These are phyloP conservation scores for Talaromyces islandicus DNA, from an alignment of 2,329 filamentous ascomycete genomes.

Conservation along the genomic window DNA sequence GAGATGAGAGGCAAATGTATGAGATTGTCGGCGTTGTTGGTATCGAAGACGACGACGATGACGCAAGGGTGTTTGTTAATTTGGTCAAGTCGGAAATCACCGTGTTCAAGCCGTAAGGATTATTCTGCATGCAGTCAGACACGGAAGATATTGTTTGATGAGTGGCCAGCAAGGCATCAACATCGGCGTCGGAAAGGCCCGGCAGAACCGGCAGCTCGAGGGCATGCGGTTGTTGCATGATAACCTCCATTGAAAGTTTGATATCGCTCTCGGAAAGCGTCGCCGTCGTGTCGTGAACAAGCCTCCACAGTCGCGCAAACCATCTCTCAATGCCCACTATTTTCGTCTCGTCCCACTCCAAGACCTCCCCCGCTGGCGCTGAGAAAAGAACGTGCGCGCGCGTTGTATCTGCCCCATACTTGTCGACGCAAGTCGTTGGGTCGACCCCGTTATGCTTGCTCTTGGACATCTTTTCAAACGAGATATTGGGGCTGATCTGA, in stretches of 20 bases:
- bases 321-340: constrained; percentile 77
- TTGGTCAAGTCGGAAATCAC: constrained; percentile 77
- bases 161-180: constrained; percentile 56
- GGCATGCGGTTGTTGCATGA: constrained; percentile 21
- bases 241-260: constrained; percentile 16
- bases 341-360: constrained; percentile 83
- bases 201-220: constrained; percentile 22
- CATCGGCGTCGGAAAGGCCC: constrained; percentile 29
- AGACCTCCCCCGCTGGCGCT: constrained; percentile 72
- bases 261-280: constrained; percentile 16
- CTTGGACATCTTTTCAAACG: constrained; percentile 91
- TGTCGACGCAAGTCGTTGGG: constrained; percentile 63
- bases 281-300: constrained; percentile 40
- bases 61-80: constrained; percentile 64
- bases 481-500: constrained; percentile 53
- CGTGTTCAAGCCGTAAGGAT: constrained; percentile 75
- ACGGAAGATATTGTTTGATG: constrained; percentile 64
- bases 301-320: constrained; percentile 62
- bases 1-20: constrained; percentile 45
- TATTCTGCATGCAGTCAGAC: constrained; percentile 60
- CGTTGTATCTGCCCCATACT: constrained; percentile 76
- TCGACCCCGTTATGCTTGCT: constrained; percentile 91
- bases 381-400: constrained; percentile 85
- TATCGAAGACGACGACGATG: constrained; percentile 35
- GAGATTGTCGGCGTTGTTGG: constrained; percentile 32